Evolutionary conservation across 108 stramenopile species (phyloP).

Genomic region (Pseudonitzschia delicatissima): DNA sequence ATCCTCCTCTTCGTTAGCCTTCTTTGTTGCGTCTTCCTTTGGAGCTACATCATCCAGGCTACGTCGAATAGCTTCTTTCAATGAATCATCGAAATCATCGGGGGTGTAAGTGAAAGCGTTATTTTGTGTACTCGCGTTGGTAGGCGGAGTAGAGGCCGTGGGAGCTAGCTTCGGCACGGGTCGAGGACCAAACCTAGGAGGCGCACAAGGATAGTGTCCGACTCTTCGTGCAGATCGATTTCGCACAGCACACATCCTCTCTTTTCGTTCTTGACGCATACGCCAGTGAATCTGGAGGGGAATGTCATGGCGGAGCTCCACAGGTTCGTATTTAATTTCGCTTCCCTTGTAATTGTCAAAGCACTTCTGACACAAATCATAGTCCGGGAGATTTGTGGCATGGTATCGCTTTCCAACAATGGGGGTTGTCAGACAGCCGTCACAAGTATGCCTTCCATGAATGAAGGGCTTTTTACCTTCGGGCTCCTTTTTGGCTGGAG

Average conservation of each 20-base stretch:
- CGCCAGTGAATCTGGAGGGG: constrained; percentile 72
- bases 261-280: constrained; percentile 20
- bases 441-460: constrained; percentile 87
- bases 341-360: constrained; percentile 64
- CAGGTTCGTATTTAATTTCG: constrained; percentile 63
- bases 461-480: constrained; percentile 45
- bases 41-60: constrained; percentile 37
- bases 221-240: constrained; percentile 4
- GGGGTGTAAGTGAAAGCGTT: too few relatives aligned
- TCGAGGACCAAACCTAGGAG: too few relatives aligned
- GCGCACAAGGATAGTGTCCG: too few relatives aligned
- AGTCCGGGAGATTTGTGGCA: constrained; percentile 76
- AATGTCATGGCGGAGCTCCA: constrained; percentile 63
- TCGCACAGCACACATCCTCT: constrained; percentile 1
- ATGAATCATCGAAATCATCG: constrained; percentile 30
- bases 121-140: too few relatives aligned
- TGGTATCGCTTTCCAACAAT: constrained; percentile 82
- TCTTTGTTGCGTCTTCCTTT: constrained; percentile 2
- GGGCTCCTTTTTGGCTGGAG: too few relatives aligned
- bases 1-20: neutral
- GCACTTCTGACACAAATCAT: constrained; percentile 77
- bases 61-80: constrained; percentile 67
- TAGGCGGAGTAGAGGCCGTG: too few relatives aligned
- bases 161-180: neutral
- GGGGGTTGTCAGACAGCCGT: constrained; percentile 74